Percentiles rank a stretch among this genome's conserved stretches.
Evolutionary conservation across 495 filamentous ascomycete genomes (phyloP).

Genomic region (Barbatosphaeria neglecta): DNA sequence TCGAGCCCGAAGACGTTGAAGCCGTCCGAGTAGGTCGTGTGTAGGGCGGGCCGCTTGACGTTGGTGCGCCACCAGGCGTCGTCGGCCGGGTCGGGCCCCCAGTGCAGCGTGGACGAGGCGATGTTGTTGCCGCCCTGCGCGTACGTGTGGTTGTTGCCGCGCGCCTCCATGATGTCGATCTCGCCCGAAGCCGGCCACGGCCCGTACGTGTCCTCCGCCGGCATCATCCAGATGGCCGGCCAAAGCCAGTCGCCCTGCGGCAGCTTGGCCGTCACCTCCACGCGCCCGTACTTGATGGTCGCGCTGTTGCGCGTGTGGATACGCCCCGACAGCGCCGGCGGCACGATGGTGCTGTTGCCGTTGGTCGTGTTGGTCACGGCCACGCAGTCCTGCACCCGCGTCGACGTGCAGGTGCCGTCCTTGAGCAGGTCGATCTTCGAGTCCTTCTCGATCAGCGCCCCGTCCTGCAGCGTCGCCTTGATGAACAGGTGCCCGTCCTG

Average conservation of each 20-base stretch:
- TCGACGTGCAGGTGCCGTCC: slow-evolving; percentile 55
- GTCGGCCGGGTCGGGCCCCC: slow-evolving; percentile 51
- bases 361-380: slow-evolving; percentile 48
- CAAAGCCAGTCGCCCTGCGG: slow-evolving; percentile 77
- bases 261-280: slow-evolving; percentile 67
- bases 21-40: slow-evolving; percentile 56
- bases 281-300: slow-evolving; percentile 66
- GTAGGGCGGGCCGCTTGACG: slow-evolving; percentile 60
- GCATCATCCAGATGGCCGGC: slow-evolving; percentile 91
- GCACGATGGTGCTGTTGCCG: slow-evolving; percentile 63
- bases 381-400: slow-evolving; percentile 43
- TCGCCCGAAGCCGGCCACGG: slow-evolving; percentile 74
- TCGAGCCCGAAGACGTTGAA: slow-evolving; percentile 72
- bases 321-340: slow-evolving; percentile 66
- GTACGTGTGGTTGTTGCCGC: slow-evolving; percentile 70
- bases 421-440: slow-evolving; percentile 52
- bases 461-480: slow-evolving; percentile 65
- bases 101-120: slow-evolving; percentile 68
- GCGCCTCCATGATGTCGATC: slow-evolving; percentile 70
- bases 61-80: slow-evolving; percentile 72
- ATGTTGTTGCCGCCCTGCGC: slow-evolving; percentile 70
- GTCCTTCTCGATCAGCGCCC: slow-evolving; percentile 47
- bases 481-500: slow-evolving; percentile 59
- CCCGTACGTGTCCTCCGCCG: slow-evolving; percentile 58
- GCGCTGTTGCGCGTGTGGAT: slow-evolving; percentile 60